Percentiles rank a stretch among this genome's conserved stretches.
phyloP scores from a whole-genome alignment of 2,329 filamentous ascomycete genomes.

The Venturiaceae sp. region DNA sequence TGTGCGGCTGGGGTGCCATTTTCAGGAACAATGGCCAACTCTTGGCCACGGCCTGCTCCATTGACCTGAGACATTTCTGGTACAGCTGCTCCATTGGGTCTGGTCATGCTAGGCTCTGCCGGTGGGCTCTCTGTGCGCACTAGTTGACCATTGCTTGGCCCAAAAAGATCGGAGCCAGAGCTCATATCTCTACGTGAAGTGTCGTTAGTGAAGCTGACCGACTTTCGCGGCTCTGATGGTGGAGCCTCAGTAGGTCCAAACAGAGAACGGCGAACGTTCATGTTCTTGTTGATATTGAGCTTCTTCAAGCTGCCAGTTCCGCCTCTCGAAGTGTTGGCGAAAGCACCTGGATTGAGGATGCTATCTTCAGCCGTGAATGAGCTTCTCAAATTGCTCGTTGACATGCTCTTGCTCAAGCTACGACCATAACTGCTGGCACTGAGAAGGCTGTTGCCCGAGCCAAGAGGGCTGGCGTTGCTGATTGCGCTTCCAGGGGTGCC shows the following conservation, averaged over 20 bases:
- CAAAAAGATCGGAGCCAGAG: slow-evolving; percentile 9
- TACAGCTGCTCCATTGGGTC: slow-evolving; percentile 17
- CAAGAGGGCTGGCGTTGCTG: slow-evolving; percentile 48
- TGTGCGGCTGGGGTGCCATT: slow-evolving; percentile 37
- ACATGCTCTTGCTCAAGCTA: slow-evolving; percentile 77
- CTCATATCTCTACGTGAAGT: slow-evolving; percentile 22
- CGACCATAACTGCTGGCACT: slow-evolving; percentile 56
- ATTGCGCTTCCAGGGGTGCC: slow-evolving; percentile 65
- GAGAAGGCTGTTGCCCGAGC: slow-evolving; percentile 56
- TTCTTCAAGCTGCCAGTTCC: slow-evolving; percentile 69
- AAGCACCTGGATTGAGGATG: slow-evolving; percentile 75
- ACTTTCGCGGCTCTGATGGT: slow-evolving; percentile 54
- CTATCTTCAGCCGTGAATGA: slow-evolving; percentile 77
- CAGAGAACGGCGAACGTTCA: slow-evolving; percentile 55
- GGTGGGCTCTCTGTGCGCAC: slow-evolving; percentile 4
- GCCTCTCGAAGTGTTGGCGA: slow-evolving; percentile 53
- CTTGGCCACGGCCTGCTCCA: slow-evolving; percentile 45
- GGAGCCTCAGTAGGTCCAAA: slow-evolving; percentile 43
- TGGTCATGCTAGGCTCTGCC: slow-evolving; percentile 18
- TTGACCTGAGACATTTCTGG: slow-evolving; percentile 19
- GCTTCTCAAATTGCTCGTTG: slow-evolving; percentile 74
- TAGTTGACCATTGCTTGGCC: slow-evolving; percentile 3
- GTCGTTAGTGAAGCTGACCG: slow-evolving; percentile 78
- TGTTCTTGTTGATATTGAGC: slow-evolving; percentile 80
- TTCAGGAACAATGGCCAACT: slow-evolving; percentile 71